Evolutionary conservation across 495 filamentous ascomycete species (phyloP).

Genomic region (Xylaria bambusicola): DNA sequence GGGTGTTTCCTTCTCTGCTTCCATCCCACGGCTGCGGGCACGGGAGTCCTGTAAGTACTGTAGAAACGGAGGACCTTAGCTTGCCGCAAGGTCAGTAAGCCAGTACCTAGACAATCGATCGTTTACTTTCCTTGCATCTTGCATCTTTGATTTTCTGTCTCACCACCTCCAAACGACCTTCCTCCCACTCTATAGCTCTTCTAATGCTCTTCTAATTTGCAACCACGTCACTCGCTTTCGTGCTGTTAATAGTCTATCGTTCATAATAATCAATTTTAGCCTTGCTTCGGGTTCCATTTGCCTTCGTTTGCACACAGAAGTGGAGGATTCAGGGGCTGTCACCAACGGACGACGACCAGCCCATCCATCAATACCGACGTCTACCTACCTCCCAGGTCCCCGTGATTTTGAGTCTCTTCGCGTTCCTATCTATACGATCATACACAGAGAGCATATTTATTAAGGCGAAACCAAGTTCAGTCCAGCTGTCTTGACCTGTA

Average conservation of each 20-base stretch:
- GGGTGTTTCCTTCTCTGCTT: too few relatives aligned
- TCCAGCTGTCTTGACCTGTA: neutral
- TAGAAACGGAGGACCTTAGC: too few relatives aligned
- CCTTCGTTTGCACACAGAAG: conserved; percentile 27
- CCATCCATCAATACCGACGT: conserved; percentile 7
- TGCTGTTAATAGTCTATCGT: conserved; percentile 45
- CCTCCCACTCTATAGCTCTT: too few relatives aligned
- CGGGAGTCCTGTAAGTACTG: too few relatives aligned
- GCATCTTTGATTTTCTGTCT: conserved; percentile 14
- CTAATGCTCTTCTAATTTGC: conserved; percentile 33
- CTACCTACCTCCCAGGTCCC: conserved; percentile 1
- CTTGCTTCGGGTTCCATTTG: conserved; percentile 9
- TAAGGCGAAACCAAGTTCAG: neutral
- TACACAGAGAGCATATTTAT: too few relatives aligned
- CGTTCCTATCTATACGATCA: neutral
- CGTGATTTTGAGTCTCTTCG: neutral
- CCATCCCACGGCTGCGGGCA: too few relatives aligned
- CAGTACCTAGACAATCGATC: too few relatives aligned
- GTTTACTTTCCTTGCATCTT: neutral
- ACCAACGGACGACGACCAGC: conserved; percentile 1
- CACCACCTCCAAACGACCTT: conserved; percentile 2
- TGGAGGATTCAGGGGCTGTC: conserved; percentile 17
- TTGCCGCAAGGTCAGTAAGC: too few relatives aligned
- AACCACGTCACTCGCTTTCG: conserved; percentile 54
- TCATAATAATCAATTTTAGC: conserved; percentile 32